Conservation (phyloP, 192 early-diverging fungal genomes). For the Mortierella alpina region DNA sequence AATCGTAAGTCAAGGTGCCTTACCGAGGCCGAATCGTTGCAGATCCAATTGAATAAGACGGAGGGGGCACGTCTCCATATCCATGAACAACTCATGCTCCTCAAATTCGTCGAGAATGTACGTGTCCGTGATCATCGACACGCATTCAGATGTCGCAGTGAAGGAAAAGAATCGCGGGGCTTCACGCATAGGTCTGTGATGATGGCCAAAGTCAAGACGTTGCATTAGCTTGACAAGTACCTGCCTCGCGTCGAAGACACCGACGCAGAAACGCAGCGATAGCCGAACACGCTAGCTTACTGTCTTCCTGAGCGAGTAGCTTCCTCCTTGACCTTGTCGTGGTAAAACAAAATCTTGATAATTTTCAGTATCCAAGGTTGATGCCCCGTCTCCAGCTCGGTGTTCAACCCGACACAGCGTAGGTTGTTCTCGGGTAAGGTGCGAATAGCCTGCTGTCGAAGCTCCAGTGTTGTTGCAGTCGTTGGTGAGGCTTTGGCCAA, state of each 20-base stretch:
- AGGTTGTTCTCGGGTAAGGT: conserved; percentile 63
- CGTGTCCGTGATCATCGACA: conserved; percentile 74
- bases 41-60: conserved; percentile 77
- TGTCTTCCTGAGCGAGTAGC: conserved; percentile 26
- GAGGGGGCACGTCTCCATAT: conserved; percentile 56
- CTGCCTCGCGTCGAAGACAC: not conserved
- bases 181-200: conserved; percentile 27
- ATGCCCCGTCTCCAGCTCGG: conserved; percentile 56
- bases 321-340: conserved; percentile 57
- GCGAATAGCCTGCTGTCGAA: conserved; percentile 43
- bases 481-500: conserved; percentile 30
- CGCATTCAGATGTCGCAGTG: conserved; percentile 72
- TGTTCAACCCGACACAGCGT: conserved; percentile 72
- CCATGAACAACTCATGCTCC: conserved; percentile 60
- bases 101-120: conserved; percentile 65
- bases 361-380: conserved; percentile 66
- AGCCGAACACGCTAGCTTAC: not conserved
- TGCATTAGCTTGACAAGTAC: not conserved
- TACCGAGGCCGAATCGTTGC: conserved; percentile 61
- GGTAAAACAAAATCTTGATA: conserved; percentile 72
- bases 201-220: not conserved
- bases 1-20: not conserved
- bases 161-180: conserved; percentile 75
- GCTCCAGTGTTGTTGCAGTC: conserved; percentile 34
- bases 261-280: not conserved